Conservation (phyloP, 805 yeast genomes). For the Starmerella tilneyi region DNA sequence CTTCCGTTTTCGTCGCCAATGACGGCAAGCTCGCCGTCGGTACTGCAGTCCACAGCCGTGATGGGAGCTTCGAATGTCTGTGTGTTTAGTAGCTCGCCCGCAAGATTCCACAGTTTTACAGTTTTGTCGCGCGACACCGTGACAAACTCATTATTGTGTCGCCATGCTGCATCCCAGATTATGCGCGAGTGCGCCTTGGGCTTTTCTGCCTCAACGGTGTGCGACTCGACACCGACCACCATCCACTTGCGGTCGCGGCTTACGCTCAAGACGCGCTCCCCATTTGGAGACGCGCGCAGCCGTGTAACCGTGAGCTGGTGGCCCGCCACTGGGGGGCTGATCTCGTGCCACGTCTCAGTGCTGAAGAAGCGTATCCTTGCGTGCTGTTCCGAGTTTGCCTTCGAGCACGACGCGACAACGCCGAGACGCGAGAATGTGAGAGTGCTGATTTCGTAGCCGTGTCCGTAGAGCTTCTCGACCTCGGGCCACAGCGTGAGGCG, state of each 20-base stretch:
- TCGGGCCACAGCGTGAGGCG: constrained; percentile 93
- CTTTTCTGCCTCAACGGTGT: constrained; percentile 28
- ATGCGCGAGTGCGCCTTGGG: constrained; percentile 83
- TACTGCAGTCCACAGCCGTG: constrained; percentile 21
- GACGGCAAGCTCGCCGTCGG: constrained; percentile 3
- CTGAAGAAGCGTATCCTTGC: constrained; percentile 76
- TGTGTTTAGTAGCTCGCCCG: constrained; percentile 21
- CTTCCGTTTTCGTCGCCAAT: constrained; percentile 25
- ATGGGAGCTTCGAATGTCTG: constrained; percentile 16
- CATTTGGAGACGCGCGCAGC: constrained; percentile 62
- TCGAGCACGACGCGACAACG: constrained; percentile 80
- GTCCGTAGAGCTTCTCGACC: constrained; percentile 88
- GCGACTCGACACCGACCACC: constrained; percentile 46
- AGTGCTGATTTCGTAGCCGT: constrained; percentile 86
- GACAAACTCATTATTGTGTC: constrained; percentile 41
- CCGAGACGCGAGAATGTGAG: constrained; percentile 57
- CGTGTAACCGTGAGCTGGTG: constrained; percentile 83
- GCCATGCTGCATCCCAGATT: constrained; percentile 93
- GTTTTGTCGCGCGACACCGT: constrained; percentile 83
- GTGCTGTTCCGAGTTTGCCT: constrained; percentile 72
- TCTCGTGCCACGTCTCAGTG: constrained; percentile 47
- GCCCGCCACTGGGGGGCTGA: constrained; percentile 36
- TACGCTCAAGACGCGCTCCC: constrained; percentile 56
- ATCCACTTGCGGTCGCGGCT: constrained; percentile 84
- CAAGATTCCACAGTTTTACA: constrained; percentile 38